Percentiles rank a stretch among this genome's conserved stretches.
These are phyloP conservation scores for Daedaleopsis sinensis DNA, from an alignment of 768 basidiomycete species.

Conservation along the genomic window DNA sequence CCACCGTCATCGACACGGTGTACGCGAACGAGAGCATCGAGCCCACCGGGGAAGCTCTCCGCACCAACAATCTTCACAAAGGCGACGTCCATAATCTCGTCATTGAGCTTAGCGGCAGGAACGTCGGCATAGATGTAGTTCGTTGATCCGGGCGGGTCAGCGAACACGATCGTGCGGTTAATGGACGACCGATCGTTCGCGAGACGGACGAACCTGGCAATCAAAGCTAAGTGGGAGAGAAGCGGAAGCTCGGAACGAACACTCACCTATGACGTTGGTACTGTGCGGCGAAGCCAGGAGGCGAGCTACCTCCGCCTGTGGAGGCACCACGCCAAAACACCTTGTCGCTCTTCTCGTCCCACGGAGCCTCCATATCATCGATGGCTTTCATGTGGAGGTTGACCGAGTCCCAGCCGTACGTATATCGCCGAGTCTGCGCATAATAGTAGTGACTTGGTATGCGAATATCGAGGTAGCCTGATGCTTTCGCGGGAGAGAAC, in stretches of 20 bases:
- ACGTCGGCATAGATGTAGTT: slow-evolving; percentile 64
- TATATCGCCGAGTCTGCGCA: slow-evolving; percentile 77
- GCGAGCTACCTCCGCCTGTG: slow-evolving; percentile 90
- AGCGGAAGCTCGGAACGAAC: slow-evolving; percentile 12
- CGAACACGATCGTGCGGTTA: slow-evolving; percentile 69
- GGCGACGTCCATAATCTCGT: slow-evolving; percentile 83
- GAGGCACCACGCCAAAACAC: slow-evolving; percentile 97
- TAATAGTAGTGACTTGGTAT: slow-evolving; percentile 98
- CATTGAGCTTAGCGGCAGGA: slow-evolving; percentile 63
- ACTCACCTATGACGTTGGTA: slow-evolving; percentile 86
- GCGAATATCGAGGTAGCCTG: slow-evolving; percentile 86
- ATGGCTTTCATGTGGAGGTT: slow-evolving; percentile 72
- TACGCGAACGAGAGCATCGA: slow-evolving; percentile 59
- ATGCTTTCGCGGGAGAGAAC: slow-evolving; percentile 87
- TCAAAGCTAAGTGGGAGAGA: slow-evolving; percentile 2
- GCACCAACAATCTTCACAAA: slow-evolving; percentile 80
- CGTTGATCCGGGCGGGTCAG: slow-evolving; percentile 61
- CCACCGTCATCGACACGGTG: slow-evolving; percentile 75
- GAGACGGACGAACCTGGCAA: slow-evolving; percentile 72
- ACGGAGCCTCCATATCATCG: slow-evolving; percentile 85
- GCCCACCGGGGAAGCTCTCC: slow-evolving; percentile 74
- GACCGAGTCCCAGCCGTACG: slow-evolving; percentile 88
- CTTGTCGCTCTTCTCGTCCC: slow-evolving; percentile 86
- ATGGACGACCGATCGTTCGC: slow-evolving; percentile 55
- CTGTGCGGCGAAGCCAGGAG: slow-evolving; percentile 76